A percentile compares a stretch with the other conserved stretches of the same genome.
phyloP scores from a whole-genome alignment of 345 rosid genomes.

The Ceriops tagal region DNA sequence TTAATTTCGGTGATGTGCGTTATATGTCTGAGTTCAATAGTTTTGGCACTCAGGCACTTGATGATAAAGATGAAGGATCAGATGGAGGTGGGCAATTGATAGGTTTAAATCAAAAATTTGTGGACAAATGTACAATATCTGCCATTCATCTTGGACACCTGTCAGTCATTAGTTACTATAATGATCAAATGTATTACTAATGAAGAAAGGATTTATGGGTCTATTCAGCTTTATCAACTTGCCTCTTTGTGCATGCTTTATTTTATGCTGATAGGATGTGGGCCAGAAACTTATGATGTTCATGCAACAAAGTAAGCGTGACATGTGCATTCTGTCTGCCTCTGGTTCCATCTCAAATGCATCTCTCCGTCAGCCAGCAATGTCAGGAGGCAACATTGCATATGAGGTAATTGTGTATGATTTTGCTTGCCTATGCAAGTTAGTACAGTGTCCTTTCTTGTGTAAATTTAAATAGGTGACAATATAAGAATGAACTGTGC shows the following conservation, averaged over 20 bases:
- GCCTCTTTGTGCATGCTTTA: slow-evolving; percentile 9
- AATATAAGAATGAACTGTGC: neutral
- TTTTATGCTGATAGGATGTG: slow-evolving; percentile 63
- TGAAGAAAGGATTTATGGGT: neutral
- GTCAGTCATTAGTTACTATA: neutral
- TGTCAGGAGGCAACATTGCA: slow-evolving; percentile 71
- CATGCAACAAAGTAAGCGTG: slow-evolving; percentile 75
- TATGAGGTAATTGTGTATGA: slow-evolving; percentile 59
- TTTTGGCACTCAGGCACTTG: neutral
- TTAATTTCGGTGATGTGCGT: neutral
- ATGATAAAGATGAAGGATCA: neutral
- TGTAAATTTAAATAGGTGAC: neutral
- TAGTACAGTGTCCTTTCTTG: neutral
- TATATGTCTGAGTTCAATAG: neutral
- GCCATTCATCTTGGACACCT: neutral
- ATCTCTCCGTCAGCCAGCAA: slow-evolving; percentile 72
- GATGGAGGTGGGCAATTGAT: neutral
- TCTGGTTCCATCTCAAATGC: slow-evolving; percentile 78
- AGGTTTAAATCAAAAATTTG: no score
- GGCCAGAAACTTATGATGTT: slow-evolving; percentile 62
- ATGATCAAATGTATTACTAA: neutral
- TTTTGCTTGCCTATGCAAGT: neutral
- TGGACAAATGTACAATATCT: neutral
- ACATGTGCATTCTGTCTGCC: slow-evolving; percentile 81
- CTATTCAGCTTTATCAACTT: neutral